Base-by-base conservation (phyloP, 164 flowering plant genomes). In the Vitis riparia region DNA sequence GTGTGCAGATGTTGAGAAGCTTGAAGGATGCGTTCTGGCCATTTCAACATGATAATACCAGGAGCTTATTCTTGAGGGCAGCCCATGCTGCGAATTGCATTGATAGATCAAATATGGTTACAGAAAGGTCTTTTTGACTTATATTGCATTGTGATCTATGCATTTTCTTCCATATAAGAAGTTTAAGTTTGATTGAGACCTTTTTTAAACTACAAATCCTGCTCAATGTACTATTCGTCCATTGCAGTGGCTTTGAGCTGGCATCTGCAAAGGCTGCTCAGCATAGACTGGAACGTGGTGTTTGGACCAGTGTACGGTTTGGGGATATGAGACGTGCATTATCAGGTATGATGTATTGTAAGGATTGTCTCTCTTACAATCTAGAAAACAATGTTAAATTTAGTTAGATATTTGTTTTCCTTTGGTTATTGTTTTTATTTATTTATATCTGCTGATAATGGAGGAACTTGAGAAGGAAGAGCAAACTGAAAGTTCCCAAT, bases 201-300 rank as follows among this genome's bases (percentile, higher is more conserved):
- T 37, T 37, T 37, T 37, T 37, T 6, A 37, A 37, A 6, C 44
- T 37, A 37, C 5, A 6, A 6, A 3, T 37, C 44, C n/a, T 16
- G 9, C 9, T 15, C 16, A 27, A 51, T 27, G 52, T 56, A 51
- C 48, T 44, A 30, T 51, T 63, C 60, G 49, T 63, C 50, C 49
- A 19, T 48, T 84, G 67, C 87, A 92, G 98, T 80, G 91, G 82
- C 7, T 78, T 80, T 72, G 86, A 84, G 79, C 82, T 87, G 81
- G 97, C 97, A 70, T 89, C 97, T 76, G 88, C 91, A 48, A 90
- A 90, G 79, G 96, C 93, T 79, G 97, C 97, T 72, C 85, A 84
- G 67, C 94, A 90, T 74, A 83, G 97, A 80, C 83, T 90, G 50
- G 88, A 88, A 14, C 91, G 94, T 72, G 96, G 98, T 63, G 90